A percentile compares a stretch with the other conserved stretches of the same genome.
These are phyloP conservation scores for Apium graveolens DNA, from an alignment of 129 eudicot species.

Conservation along the genomic window DNA sequence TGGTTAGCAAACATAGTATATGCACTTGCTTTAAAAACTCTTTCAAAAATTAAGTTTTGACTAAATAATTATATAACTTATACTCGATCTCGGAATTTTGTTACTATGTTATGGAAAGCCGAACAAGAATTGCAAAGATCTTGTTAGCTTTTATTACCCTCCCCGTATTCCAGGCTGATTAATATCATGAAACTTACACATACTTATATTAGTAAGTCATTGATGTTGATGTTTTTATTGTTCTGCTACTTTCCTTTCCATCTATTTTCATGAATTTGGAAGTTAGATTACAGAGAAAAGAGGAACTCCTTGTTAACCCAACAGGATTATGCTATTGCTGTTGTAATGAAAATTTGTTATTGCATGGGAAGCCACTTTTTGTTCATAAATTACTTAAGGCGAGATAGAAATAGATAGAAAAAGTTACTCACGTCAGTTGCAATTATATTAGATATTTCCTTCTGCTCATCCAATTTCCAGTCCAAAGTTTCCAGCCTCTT, in stretches of 20 bases:
- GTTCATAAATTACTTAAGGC: neutral
- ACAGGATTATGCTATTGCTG: neutral
- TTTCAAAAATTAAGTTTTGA: neutral
- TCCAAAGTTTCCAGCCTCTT: slow-evolving; percentile 81
- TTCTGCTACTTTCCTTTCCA: neutral
- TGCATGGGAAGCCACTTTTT: neutral
- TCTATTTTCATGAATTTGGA: neutral
- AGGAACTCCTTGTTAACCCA: neutral
- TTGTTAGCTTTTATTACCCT: too few species aligned
- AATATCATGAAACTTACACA: neutral
- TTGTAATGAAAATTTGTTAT: neutral
- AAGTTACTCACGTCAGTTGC: slow-evolving; percentile 49
- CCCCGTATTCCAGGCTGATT: neutral
- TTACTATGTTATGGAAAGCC: neutral
- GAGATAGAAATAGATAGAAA: neutral
- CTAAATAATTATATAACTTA: neutral
- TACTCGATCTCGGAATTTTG: neutral
- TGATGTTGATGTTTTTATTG: neutral
- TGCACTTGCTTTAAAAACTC: neutral
- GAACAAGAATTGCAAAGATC: neutral
- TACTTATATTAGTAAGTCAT: neutral
- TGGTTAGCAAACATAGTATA: neutral
- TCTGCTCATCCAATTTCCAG: slow-evolving; percentile 88
- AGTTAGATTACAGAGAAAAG: neutral
- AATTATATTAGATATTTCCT: slow-evolving; percentile 55